A percentile compares a stretch with the other conserved stretches of the same genome.
phyloP scores from a whole-genome alignment of 179 eudicot genomes.

The Spinacia oleracea region DNA sequence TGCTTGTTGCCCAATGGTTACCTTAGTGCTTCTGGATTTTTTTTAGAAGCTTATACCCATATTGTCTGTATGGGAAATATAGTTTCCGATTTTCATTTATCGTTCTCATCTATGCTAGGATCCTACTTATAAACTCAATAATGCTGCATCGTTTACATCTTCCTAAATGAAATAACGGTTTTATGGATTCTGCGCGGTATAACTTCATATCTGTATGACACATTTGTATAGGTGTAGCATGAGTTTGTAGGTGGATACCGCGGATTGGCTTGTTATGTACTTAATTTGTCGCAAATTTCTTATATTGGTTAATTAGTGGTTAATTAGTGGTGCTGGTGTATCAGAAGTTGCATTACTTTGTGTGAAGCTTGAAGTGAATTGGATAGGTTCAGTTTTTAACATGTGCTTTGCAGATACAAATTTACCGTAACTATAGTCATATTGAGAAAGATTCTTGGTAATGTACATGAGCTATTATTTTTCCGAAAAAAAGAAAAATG shows the following conservation, averaged over 20 bases:
- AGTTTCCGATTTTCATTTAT: too few relatives aligned
- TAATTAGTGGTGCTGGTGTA: too few relatives aligned
- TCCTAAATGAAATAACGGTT: neutral
- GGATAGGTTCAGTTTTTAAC: neutral
- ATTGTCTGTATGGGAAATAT: neutral
- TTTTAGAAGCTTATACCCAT: neutral
- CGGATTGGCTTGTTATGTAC: neutral
- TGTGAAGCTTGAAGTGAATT: neutral
- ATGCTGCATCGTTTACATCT: neutral
- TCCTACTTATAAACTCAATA: neutral
- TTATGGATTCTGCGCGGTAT: too few relatives aligned
- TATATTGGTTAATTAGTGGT: neutral
- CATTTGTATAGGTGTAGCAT: constrained; percentile 6
- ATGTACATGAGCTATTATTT: neutral
- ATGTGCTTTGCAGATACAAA: neutral
- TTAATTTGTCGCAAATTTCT: neutral
- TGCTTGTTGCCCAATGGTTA: neutral
- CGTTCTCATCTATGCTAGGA: too few relatives aligned
- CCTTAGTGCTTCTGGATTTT: neutral
- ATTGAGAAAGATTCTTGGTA: neutral
- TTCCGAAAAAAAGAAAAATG: too few relatives aligned
- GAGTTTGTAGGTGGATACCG: neutral
- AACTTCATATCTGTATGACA: neutral
- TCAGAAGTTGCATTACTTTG: neutral
- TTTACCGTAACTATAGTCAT: neutral